A percentile compares a stretch with the other conserved stretches of the same genome.
Evolutionary conservation across 1,284 basidiomycete species (phyloP).

Genomic region (Meira nashicola): DNA sequence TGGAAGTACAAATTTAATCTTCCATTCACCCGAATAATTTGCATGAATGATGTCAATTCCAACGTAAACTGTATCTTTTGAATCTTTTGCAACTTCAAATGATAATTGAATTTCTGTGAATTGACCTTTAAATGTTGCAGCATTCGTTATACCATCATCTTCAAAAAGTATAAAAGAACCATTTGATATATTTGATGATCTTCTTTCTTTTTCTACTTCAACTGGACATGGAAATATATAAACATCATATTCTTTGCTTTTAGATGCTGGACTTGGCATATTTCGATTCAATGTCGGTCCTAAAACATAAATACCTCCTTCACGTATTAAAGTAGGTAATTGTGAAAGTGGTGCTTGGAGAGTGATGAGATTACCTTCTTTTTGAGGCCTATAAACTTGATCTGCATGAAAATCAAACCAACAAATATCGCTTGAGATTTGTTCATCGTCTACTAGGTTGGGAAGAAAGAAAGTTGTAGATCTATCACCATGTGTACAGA

Average conservation of each 20-base stretch:
- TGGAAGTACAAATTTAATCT: constrained; percentile 9
- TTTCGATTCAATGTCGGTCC: not conserved
- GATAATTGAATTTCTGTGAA: constrained; percentile 19
- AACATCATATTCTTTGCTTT: not conserved
- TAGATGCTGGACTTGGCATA: not conserved
- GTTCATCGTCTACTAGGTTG: constrained; percentile 8
- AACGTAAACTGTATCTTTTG: constrained; percentile 4
- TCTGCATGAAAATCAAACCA: constrained; percentile 22
- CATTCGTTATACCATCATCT: constrained; percentile 25
- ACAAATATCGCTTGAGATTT: constrained; percentile 7
- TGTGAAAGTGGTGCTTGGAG: constrained; percentile 1
- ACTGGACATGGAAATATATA: not conserved
- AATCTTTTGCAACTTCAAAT: not conserved
- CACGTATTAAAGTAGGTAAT: constrained; percentile 19
- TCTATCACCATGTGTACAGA: constrained; percentile 11
- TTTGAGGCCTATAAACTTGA: constrained; percentile 11
- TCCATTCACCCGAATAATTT: constrained; percentile 11
- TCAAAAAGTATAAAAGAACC: constrained; percentile 22
- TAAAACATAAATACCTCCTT: constrained; percentile 19
- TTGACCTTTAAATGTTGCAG: constrained; percentile 16
- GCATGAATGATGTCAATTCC: not conserved
- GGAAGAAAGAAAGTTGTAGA: constrained; percentile 17
- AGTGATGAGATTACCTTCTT: constrained; percentile 11
- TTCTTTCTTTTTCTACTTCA: not conserved
- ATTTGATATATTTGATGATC: not conserved